Evolutionary conservation across 1,284 basidiomycete genomes (phyloP).

Genomic region (Neonothopanus nambi): DNA sequence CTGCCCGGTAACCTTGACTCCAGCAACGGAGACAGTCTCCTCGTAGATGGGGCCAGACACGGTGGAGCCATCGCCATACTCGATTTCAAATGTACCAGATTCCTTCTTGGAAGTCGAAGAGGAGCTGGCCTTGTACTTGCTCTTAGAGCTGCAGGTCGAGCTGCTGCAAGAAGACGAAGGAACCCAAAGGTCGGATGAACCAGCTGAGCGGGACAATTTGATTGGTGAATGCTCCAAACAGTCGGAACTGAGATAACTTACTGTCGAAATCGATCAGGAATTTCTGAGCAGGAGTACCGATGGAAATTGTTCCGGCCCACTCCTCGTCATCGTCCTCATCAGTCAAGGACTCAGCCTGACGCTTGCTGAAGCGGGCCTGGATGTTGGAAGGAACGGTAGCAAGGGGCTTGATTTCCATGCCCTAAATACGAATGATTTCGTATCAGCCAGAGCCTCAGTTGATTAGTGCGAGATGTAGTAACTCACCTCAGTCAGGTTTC

Average conservation of each 20-base stretch:
- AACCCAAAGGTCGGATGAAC: constrained; percentile 26
- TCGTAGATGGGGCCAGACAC: constrained; percentile 49
- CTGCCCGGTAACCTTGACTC: constrained; percentile 27
- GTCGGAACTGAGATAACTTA: not conserved
- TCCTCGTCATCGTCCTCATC: too few relatives aligned
- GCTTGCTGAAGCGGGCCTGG: constrained; percentile 14
- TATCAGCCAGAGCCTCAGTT: not conserved
- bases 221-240: too few relatives aligned
- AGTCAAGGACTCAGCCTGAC: constrained; percentile 24
- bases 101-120: constrained; percentile 38
- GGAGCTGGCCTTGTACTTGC: constrained; percentile 30
- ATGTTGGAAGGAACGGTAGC: constrained; percentile 14
- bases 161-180: constrained; percentile 29
- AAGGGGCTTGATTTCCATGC: constrained; percentile 19
- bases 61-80: constrained; percentile 56
- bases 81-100: constrained; percentile 40
- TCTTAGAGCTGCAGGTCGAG: constrained; percentile 26
- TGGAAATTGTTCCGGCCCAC: too few relatives aligned
- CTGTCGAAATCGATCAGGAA: too few relatives aligned
- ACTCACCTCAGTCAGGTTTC: constrained; percentile 16
- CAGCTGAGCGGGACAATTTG: too few relatives aligned
- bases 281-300: too few relatives aligned
- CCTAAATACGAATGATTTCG: constrained; percentile 14
- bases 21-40: constrained; percentile 30
- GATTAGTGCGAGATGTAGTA: not conserved